Conservation (phyloP, 2,329 filamentous ascomycete genomes). For the Parastagonospora avenae region DNA sequence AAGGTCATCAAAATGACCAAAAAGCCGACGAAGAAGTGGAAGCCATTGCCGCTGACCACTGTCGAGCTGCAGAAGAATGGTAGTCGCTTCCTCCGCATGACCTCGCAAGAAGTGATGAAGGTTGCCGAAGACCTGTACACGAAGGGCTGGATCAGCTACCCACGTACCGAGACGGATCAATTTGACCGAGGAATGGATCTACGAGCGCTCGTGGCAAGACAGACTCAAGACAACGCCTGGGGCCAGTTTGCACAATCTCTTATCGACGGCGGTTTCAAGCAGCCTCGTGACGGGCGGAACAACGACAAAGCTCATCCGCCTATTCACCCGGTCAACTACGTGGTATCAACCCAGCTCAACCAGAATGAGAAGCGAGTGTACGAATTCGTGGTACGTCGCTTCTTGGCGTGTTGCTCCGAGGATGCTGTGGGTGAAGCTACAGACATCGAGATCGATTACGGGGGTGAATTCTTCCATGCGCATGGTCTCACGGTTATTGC, state of each 20-base stretch:
- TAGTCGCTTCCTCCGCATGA: conserved; percentile 86
- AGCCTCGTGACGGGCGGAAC: conserved; percentile 80
- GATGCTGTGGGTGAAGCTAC: conserved; percentile 88
- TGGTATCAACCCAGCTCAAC: conserved; percentile 63
- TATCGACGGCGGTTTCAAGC: conserved; percentile 75
- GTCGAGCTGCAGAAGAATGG: conserved; percentile 97
- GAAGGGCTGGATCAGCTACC: conserved; percentile 96
- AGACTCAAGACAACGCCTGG: conserved; percentile 78
- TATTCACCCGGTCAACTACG: conserved; percentile 93
- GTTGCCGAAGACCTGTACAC: conserved; percentile 86
- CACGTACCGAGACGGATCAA: conserved; percentile 93
- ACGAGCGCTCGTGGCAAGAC: conserved; percentile 78
- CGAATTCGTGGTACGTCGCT: conserved; percentile 89
- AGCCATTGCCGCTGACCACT: conserved; percentile 89
- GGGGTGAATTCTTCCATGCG: conserved; percentile 79
- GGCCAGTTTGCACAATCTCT: conserved; percentile 78
- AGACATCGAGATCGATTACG: conserved; percentile 83
- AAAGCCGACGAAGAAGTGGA: conserved; percentile 93
- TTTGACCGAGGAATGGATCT: conserved; percentile 92
- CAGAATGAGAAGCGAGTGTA: conserved; percentile 78
- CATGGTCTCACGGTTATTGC: conserved; percentile 84
- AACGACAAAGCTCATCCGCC: conserved; percentile 98
- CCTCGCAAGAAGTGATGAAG: conserved; percentile 87
- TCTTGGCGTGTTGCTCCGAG: conserved; percentile 93
- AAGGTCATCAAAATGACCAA: conserved; percentile 84